phyloP scores from a whole-genome alignment of 2,329 filamentous ascomycete genomes.

The Zelopaecilomyces penicillatus region DNA sequence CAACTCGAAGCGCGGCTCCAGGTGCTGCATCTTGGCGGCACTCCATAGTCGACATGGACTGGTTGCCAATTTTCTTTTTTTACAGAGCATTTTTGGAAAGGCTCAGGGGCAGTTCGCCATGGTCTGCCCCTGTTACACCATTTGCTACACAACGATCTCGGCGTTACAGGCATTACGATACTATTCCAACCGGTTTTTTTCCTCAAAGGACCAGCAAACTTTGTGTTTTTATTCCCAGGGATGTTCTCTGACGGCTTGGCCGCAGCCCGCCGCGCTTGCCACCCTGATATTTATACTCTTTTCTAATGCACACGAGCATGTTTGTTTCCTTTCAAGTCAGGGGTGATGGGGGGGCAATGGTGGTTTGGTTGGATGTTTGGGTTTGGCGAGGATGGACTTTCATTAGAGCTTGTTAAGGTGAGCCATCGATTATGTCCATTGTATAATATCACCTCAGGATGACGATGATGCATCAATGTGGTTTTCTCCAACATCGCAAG shows the following conservation, averaged over 20 bases:
- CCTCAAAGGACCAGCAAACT: neutral
- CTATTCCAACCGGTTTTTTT: neutral
- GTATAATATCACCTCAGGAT: constrained; percentile 16
- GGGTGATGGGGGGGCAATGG: constrained; percentile 1
- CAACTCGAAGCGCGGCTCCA: too few relatives aligned
- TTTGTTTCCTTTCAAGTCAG: constrained; percentile 1
- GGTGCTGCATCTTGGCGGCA: too few relatives aligned
- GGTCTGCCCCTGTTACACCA: neutral
- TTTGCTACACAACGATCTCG: constrained; percentile 1
- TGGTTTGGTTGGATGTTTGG: constrained; percentile 3
- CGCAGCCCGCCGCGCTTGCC: too few relatives aligned
- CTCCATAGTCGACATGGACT: too few relatives aligned
- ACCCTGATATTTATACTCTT: neutral
- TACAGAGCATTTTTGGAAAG: too few relatives aligned
- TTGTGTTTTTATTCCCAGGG: too few relatives aligned
- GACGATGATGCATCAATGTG: constrained; percentile 11
- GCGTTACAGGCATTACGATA: constrained; percentile 3
- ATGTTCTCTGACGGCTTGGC: too few relatives aligned
- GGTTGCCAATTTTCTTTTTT: too few relatives aligned
- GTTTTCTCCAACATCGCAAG: neutral
- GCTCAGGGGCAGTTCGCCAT: too few relatives aligned
- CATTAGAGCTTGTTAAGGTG: constrained; percentile 1
- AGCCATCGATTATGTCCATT: constrained; percentile 7
- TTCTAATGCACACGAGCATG: constrained; percentile 10
- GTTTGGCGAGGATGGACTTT: neutral